Evolutionary conservation across 2,329 filamentous ascomycete species (phyloP).

Genomic region (Chlorencoelia australis): DNA sequence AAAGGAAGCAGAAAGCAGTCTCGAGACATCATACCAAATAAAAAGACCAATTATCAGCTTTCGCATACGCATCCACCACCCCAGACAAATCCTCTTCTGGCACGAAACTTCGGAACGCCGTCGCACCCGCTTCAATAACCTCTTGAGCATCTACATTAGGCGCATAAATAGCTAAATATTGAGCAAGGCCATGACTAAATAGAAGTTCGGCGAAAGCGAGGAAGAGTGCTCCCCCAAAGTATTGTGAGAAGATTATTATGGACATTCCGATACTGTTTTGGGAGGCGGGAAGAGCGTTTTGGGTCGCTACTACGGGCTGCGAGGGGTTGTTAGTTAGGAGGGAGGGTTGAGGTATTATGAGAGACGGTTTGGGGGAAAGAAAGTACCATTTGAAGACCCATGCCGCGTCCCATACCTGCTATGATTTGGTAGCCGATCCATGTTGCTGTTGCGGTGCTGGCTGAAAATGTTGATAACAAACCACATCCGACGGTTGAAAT

Average conservation of each 20-base stretch:
- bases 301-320: not conserved
- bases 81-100: not conserved
- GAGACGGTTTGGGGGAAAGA: not conserved
- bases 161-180: no score
- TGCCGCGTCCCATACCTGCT: slow-evolving; percentile 17
- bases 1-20: no score
- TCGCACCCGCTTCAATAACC: not conserved
- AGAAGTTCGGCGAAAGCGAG: slow-evolving; percentile 6
- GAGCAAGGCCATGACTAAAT: not conserved
- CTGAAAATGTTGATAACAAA: slow-evolving; percentile 26
- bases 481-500: slow-evolving; percentile 26
- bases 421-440: slow-evolving; percentile 24
- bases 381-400: slow-evolving; percentile 19
- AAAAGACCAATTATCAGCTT: not conserved
- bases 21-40: no score
- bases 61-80: not conserved
- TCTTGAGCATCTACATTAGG: not conserved
- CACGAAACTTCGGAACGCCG: not conserved
- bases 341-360: not conserved
- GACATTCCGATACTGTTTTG: not conserved
- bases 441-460: slow-evolving; percentile 10
- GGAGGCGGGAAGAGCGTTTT: not conserved
- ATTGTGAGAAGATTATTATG: not conserved
- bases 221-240: slow-evolving; percentile 1
- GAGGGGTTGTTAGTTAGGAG: not conserved